Conservation (phyloP, 345 rosid genomes). For the Mallotus nudiflorus region DNA sequence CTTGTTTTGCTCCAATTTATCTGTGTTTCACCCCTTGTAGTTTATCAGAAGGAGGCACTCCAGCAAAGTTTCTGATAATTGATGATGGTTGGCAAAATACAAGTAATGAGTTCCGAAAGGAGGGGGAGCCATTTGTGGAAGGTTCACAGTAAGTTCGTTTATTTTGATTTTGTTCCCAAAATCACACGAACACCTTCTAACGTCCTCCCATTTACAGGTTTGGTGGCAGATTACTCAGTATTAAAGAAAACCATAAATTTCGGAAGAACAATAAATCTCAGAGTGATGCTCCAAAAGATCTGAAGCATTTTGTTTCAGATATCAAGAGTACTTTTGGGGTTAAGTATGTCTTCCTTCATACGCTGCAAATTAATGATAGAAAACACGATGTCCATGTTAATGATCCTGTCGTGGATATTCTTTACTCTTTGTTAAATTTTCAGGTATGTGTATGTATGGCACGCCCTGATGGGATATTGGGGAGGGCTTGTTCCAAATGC, state of each 20-base stretch:
- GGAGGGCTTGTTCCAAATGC: constrained; percentile 61
- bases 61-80: constrained; percentile 53
- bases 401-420: not conserved
- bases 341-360: constrained; percentile 31
- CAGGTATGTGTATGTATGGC: constrained; percentile 62
- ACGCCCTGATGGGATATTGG: constrained; percentile 61
- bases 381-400: not conserved
- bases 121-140: constrained; percentile 51
- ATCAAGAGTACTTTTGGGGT: constrained; percentile 45
- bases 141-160: constrained; percentile 49
- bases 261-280: constrained; percentile 29
- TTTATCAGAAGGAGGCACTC: constrained; percentile 57
- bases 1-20: not conserved
- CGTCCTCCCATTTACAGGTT: constrained; percentile 39
- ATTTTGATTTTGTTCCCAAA: not conserved
- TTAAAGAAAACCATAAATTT: constrained; percentile 50
- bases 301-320: constrained; percentile 52
- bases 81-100: constrained; percentile 72
- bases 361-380: not conserved
- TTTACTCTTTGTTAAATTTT: not conserved
- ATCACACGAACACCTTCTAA: constrained; percentile 1
- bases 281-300: constrained; percentile 31
- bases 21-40: constrained; percentile 23
- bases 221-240: constrained; percentile 52
- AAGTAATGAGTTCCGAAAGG: constrained; percentile 50